A percentile compares a stretch with the other conserved stretches of the same genome.
phyloP scores from a whole-genome alignment of 2,329 filamentous ascomycete genomes.

The Chrysosphaeria jannelii region DNA sequence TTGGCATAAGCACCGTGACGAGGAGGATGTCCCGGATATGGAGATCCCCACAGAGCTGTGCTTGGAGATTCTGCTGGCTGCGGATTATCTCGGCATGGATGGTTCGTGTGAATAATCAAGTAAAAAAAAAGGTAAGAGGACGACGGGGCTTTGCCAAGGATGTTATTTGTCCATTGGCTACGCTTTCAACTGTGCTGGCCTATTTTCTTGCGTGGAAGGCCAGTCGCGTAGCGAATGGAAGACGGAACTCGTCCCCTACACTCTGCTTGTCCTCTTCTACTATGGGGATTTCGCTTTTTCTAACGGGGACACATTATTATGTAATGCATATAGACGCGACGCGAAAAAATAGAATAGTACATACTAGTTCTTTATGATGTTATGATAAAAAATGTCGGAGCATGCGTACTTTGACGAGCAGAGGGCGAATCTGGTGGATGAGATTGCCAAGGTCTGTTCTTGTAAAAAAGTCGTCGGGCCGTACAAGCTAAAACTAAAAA shows the following conservation, averaged over 20 bases:
- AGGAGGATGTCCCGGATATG: constrained; percentile 49
- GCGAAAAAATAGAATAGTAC: background rate
- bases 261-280: constrained; percentile 14
- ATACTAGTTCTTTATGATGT: too few species aligned
- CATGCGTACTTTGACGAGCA: constrained; percentile 50
- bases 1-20: constrained; percentile 41
- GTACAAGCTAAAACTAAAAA: background rate
- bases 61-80: constrained; percentile 46
- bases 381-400: too few species aligned
- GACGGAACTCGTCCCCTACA: constrained; percentile 13
- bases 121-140: background rate
- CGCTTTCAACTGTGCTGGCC: constrained; percentile 4
- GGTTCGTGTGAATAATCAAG: constrained; percentile 12
- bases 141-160: too few species aligned
- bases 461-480: too few species aligned
- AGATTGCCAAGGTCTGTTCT: constrained; percentile 34
- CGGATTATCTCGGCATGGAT: constrained; percentile 46
- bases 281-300: constrained; percentile 15
- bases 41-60: constrained; percentile 54
- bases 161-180: constrained; percentile 8
- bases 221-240: constrained; percentile 16
- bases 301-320: constrained; percentile 12
- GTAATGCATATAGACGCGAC: background rate
- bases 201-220: constrained; percentile 4
- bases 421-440: constrained; percentile 36